Evolutionary conservation across 176 grass and related monocot genomes (phyloP).

Genomic region (Zea luxurians): DNA sequence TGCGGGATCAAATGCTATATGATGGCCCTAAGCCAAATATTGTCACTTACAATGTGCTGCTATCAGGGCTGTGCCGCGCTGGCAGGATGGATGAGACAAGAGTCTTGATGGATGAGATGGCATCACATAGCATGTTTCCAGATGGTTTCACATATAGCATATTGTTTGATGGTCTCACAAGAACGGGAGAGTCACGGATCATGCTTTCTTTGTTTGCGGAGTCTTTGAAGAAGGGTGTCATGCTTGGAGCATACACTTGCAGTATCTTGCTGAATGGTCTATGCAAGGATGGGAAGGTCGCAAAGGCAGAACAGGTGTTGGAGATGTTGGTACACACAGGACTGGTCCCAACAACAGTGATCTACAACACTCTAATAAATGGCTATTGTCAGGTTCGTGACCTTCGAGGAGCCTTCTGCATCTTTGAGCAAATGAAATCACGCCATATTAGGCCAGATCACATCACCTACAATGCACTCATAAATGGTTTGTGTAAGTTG

Average conservation of each 20-base stretch:
- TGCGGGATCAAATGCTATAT: conserved; percentile 40
- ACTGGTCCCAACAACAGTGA: conserved; percentile 47
- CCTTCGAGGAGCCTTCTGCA: conserved; percentile 43
- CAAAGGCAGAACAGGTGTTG: conserved; percentile 50
- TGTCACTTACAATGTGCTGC: conserved; percentile 59
- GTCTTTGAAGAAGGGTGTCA: conserved; percentile 56
- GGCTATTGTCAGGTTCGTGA: conserved; percentile 57
- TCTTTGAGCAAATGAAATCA: conserved; percentile 51
- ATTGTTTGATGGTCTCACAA: conserved; percentile 57
- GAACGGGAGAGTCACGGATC: conserved; percentile 29
- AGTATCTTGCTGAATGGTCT: conserved; percentile 67
- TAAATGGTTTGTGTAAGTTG: conserved; percentile 61
- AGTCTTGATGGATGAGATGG: conserved; percentile 57
- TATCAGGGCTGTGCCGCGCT: conserved; percentile 54
- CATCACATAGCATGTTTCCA: conserved; percentile 27
- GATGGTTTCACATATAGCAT: conserved; percentile 62
- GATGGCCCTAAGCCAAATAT: conserved; percentile 46
- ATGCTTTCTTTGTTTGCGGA: conserved; percentile 58
- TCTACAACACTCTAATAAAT: conserved; percentile 64
- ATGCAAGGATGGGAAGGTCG: conserved; percentile 58
- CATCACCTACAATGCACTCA: conserved; percentile 64
- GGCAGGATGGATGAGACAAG: conserved; percentile 38
- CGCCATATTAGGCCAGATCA: conserved; percentile 41
- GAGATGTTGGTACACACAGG: conserved; percentile 40
- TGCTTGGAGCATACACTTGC: conserved; percentile 52